Conservation (phyloP, 139 green algal genomes). For the Auxenochlorella pyrenoidosa region DNA sequence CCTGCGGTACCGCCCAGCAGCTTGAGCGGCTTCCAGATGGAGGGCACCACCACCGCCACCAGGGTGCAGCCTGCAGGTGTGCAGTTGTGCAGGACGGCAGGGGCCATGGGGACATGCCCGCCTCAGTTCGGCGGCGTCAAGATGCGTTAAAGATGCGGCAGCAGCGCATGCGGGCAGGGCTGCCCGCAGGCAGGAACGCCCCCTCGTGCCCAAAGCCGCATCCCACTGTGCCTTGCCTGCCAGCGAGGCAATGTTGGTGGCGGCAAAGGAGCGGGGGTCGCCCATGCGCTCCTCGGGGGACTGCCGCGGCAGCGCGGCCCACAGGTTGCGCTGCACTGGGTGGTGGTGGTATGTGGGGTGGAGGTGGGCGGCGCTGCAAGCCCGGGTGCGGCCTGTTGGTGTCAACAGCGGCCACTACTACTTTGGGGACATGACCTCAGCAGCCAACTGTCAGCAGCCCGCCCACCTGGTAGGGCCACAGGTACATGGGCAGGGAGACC, state of each 20-base stretch:
- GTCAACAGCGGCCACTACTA: no score
- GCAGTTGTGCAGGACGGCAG: no score
- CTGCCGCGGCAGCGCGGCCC: slow-evolving; percentile 12
- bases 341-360: neutral
- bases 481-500: slow-evolving; percentile 27
- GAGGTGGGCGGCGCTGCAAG: neutral
- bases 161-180: no score
- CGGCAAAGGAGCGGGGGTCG: neutral
- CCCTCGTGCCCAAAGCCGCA: no score
- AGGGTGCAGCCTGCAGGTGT: slow-evolving; percentile 11
- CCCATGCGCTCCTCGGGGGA: slow-evolving; percentile 8
- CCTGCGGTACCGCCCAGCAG: slow-evolving; percentile 24
- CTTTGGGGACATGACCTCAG: no score
- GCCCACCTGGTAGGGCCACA: slow-evolving; percentile 2
- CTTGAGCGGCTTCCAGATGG: slow-evolving; percentile 33
- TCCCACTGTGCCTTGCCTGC: slow-evolving; percentile 12
- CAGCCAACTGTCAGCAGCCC: no score
- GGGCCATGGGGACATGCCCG: no score
- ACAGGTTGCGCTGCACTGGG: slow-evolving; percentile 26
- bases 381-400: no score
- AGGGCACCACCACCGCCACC: slow-evolving; percentile 30
- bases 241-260: slow-evolving; percentile 28
- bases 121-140: no score
- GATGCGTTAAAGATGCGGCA: no score
- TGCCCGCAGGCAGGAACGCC: no score